A percentile compares a stretch with the other conserved stretches of the same genome.
These are phyloP conservation scores for Petunia hybrid DNA, from an alignment of 305 asterid genomes.

Conservation along the genomic window DNA sequence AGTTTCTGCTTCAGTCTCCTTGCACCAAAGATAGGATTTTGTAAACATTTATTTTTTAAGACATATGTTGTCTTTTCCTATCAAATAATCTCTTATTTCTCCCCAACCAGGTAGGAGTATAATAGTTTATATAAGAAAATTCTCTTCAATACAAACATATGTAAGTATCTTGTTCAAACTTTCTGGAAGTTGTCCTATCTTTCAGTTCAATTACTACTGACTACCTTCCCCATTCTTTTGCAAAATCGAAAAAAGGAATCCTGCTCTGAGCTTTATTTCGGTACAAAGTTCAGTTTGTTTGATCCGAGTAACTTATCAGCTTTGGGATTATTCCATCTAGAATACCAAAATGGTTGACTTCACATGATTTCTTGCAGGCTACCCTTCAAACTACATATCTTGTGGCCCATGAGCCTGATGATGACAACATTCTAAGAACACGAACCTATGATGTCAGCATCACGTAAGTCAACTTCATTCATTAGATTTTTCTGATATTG, in stretches of 20 bases:
- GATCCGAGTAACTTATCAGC: neutral
- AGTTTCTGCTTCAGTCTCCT: too few species aligned
- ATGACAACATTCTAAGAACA: slow-evolving; percentile 88
- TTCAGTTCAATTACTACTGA: neutral
- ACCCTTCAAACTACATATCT: slow-evolving; percentile 72
- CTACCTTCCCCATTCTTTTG: neutral
- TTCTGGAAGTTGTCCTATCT: neutral
- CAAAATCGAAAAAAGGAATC: neutral
- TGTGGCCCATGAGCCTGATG: slow-evolving; percentile 92
- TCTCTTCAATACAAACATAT: neutral
- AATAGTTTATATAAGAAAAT: neutral
- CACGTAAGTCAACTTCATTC: slow-evolving; percentile 63
- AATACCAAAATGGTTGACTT: slow-evolving; percentile 16
- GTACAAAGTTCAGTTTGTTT: slow-evolving; percentile 9
- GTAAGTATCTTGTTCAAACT: neutral
- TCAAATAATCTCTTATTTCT: too few species aligned
- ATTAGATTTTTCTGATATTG: slow-evolving; percentile 26
- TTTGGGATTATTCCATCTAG: slow-evolving; percentile 19
- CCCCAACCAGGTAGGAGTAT: too few species aligned
- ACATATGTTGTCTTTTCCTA: too few species aligned
- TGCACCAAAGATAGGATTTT: too few species aligned
- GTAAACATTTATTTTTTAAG: too few species aligned
- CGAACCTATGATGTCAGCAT: slow-evolving; percentile 97
- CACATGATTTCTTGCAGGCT: slow-evolving; percentile 60
- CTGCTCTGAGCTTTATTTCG: neutral